Percentiles rank a stretch among this genome's conserved stretches.
Conservation (phyloP, 106 monocot species). For the Phalaenopsis aphrodite region DNA sequence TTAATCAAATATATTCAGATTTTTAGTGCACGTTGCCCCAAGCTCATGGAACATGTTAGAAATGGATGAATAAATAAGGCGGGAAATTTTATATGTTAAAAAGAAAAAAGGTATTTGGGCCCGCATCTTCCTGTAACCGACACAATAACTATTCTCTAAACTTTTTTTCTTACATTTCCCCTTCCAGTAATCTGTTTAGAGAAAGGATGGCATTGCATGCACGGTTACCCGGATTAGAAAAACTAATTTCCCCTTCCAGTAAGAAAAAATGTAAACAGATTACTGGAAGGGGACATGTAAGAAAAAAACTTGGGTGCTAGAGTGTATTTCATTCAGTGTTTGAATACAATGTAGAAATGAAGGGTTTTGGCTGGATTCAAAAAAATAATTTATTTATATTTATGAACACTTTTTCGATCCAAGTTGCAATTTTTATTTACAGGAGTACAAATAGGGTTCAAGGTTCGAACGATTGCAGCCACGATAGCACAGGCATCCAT, state of each 20-base stretch:
- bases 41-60: background rate
- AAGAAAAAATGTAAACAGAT: too few species aligned
- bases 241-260: too few species aligned
- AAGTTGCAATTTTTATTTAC: background rate
- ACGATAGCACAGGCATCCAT: background rate
- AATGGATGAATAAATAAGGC: background rate
- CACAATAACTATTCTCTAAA: background rate
- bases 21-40: background rate
- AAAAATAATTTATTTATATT: background rate
- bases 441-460: background rate
- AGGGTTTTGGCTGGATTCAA: background rate
- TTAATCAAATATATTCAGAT: background rate
- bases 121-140: background rate
- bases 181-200: background rate
- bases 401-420: background rate
- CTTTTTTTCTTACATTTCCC: background rate
- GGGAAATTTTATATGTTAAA: too few species aligned
- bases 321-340: background rate
- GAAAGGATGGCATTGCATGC: background rate
- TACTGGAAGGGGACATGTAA: too few species aligned
- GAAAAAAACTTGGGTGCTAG: too few species aligned
- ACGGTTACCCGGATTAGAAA: background rate
- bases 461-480: background rate
- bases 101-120: background rate
- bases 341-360: background rate